phyloP scores from a whole-genome alignment of 129 eudicot species.

The Helianthus tuberosus region DNA sequence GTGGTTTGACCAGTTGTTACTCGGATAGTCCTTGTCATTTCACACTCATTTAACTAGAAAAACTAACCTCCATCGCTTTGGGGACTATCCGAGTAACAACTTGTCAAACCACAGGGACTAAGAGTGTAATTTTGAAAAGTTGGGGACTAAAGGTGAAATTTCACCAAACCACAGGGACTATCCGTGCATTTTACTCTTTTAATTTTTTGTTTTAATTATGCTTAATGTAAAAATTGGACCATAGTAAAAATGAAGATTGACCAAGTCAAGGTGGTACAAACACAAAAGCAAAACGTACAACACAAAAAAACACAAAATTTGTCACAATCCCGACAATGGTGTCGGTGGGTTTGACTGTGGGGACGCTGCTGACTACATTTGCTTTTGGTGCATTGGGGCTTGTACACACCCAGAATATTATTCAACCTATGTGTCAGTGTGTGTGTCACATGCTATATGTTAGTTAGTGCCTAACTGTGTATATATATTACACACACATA shows the following conservation, averaged over 20 bases:
- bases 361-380: constrained; percentile 44
- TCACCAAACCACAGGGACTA: no score
- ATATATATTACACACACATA: background rate
- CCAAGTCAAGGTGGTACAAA: constrained; percentile 34
- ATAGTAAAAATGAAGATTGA: constrained; percentile 18
- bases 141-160: no score
- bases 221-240: background rate
- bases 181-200: no score
- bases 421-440: constrained; percentile 36
- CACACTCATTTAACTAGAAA: no score
- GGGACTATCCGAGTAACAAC: no score
- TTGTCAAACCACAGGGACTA: no score
- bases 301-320: constrained; percentile 3
- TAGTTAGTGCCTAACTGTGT: constrained; percentile 16
- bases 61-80: no score
- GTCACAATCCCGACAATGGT: constrained; percentile 35
- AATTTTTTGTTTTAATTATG: background rate
- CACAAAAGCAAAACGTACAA: constrained; percentile 14
- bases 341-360: constrained; percentile 50
- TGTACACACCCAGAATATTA: constrained; percentile 30
- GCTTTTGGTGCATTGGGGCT: constrained; percentile 19
- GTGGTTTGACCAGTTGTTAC: no score
- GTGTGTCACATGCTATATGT: constrained; percentile 44
- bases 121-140: no score
- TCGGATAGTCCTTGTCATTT: no score